phyloP scores from a whole-genome alignment of 768 basidiomycete genomes.

The Mycena haematopus region DNA sequence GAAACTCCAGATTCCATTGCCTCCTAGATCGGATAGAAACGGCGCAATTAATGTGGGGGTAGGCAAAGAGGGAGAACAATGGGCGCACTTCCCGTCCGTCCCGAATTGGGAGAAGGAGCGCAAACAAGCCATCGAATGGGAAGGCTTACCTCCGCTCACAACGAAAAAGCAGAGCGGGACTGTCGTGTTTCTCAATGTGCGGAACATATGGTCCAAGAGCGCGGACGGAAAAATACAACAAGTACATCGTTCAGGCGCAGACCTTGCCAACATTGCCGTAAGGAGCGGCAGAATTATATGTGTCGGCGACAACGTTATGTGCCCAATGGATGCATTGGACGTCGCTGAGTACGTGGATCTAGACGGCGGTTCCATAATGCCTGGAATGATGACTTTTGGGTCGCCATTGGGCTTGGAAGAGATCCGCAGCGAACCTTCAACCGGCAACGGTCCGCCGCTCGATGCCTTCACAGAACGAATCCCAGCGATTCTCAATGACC shows the following conservation, averaged over 20 bases:
- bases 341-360: too few species aligned
- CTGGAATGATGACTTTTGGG: neutral
- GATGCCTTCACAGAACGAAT: neutral
- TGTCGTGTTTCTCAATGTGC: conserved; percentile 27
- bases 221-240: conserved; percentile 5
- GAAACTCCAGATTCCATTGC: conserved; percentile 71
- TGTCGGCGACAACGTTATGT: conserved; percentile 5
- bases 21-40: too few species aligned
- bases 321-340: conserved; percentile 3
- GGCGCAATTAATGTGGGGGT: too few species aligned
- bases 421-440: neutral
- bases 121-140: conserved; percentile 59
- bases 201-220: conserved; percentile 9
- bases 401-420: neutral
- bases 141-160: conserved; percentile 68
- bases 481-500: too few species aligned
- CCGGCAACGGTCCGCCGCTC: conserved; percentile 27
- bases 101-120: conserved; percentile 73
- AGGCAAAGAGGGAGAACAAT: conserved; percentile 49
- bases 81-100: conserved; percentile 50
- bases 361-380: conserved; percentile 25
- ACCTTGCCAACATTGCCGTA: conserved; percentile 17
- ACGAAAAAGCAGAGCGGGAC: neutral
- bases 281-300: conserved; percentile 22
- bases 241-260: too few species aligned